These are phyloP conservation scores for Kodamaea plutei DNA, from an alignment of 1,139 yeast species.

Conservation along the genomic window DNA sequence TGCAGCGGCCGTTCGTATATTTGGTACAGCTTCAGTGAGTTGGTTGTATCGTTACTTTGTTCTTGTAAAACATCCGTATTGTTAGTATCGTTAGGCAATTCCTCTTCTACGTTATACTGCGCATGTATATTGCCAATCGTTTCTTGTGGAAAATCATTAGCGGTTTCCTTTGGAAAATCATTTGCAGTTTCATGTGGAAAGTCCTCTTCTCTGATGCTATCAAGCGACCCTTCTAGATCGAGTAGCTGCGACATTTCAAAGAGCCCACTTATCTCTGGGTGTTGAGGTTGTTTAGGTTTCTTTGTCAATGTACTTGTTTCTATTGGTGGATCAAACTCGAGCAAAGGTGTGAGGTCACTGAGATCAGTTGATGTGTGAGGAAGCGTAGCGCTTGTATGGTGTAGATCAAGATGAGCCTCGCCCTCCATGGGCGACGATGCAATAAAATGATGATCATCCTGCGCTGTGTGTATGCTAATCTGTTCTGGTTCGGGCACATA, in stretches of 20 bases:
- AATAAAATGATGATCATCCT: not conserved
- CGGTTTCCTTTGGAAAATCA: not conserved
- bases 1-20: conserved; percentile 25
- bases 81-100: too few species aligned
- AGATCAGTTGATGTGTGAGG: not conserved
- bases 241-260: conserved; percentile 4
- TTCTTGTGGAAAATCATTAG: too few species aligned
- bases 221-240: not conserved
- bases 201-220: not conserved
- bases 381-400: too few species aligned
- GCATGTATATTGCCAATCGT: too few species aligned
- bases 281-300: not conserved
- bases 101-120: too few species aligned
- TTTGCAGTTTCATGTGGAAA: not conserved
- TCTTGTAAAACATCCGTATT: not conserved
- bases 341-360: too few species aligned
- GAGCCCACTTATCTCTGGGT: not conserved
- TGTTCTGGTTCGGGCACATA: not conserved
- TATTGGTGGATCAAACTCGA: conserved; percentile 1
- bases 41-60: not conserved
- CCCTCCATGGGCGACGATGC: too few species aligned
- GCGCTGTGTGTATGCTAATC: not conserved
- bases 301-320: conserved; percentile 3
- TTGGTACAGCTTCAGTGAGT: not conserved
- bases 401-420: too few species aligned